phyloP scores from a whole-genome alignment of 805 yeast species.

The Torulaspora indica region DNA sequence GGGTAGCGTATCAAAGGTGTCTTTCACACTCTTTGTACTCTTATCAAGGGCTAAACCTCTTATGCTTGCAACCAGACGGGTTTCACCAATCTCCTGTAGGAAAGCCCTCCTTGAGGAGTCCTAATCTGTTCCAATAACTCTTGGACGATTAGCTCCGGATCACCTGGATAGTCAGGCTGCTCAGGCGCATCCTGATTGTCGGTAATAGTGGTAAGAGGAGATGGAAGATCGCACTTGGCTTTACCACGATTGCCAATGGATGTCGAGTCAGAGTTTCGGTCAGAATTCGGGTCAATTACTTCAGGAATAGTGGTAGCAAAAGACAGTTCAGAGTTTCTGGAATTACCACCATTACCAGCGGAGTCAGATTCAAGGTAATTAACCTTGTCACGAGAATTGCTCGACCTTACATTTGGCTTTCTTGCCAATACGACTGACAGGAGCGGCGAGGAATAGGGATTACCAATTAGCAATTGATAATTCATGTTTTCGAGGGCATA shows the following conservation, averaged over 20 bases:
- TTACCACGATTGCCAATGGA: too few species aligned
- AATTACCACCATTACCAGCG: not conserved
- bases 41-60: not conserved
- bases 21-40: not conserved
- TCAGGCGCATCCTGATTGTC: too few species aligned
- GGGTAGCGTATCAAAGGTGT: not conserved
- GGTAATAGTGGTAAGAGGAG: too few species aligned
- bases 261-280: too few species aligned
- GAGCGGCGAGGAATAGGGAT: constrained; percentile 4
- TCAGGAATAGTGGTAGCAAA: not conserved
- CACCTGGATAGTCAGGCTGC: too few species aligned
- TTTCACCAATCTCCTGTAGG: too few species aligned
- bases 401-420: not conserved
- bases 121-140: too few species aligned
- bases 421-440: not conserved
- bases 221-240: too few species aligned
- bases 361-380: not conserved
- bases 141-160: too few species aligned
- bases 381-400: not conserved
- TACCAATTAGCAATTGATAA: constrained; percentile 4
- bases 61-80: not conserved
- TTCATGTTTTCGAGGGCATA: constrained; percentile 2
- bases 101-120: too few species aligned
- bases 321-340: not conserved
- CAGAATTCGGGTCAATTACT: too few species aligned